Evolutionary conservation across 805 yeast genomes (phyloP).

Genomic region (Candida fluviatilis): DNA sequence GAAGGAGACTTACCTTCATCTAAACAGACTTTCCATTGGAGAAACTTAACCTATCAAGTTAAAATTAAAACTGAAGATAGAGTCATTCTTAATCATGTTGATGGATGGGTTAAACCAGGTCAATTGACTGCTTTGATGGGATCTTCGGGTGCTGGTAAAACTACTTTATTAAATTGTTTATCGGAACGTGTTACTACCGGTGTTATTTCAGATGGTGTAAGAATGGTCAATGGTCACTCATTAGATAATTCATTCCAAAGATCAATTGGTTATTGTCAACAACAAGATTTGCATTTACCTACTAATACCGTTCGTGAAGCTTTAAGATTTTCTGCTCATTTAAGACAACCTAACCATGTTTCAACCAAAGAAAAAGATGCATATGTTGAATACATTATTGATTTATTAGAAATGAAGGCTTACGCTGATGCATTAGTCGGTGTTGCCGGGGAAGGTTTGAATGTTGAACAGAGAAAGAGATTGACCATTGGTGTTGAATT

Average conservation of each 20-base stretch:
- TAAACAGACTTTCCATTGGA: constrained; percentile 35
- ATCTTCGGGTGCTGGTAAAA: constrained; percentile 85
- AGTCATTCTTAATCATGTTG: constrained; percentile 36
- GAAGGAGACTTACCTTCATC: constrained; percentile 10
- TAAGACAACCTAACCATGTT: constrained; percentile 62
- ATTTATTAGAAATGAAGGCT: constrained; percentile 60
- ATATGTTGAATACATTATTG: constrained; percentile 67
- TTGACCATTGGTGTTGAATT: constrained; percentile 40
- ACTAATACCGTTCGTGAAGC: constrained; percentile 74
- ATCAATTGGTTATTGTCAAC: constrained; percentile 78
- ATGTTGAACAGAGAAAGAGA: constrained; percentile 39
- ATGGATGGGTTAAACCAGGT: constrained; percentile 77
- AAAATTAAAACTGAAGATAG: constrained; percentile 34
- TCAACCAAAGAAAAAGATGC: constrained; percentile 56
- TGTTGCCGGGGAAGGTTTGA: constrained; percentile 60
- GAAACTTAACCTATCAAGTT: constrained; percentile 33
- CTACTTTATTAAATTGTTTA: constrained; percentile 68
- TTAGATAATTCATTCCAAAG: constrained; percentile 67
- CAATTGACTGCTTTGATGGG: constrained; percentile 82
- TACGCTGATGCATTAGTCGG: constrained; percentile 82
- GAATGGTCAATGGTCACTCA: constrained; percentile 62
- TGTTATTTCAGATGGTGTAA: constrained; percentile 60
- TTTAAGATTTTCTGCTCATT: constrained; percentile 62
- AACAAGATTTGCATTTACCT: constrained; percentile 71
- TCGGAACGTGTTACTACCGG: constrained; percentile 71